A percentile compares a stretch with the other conserved stretches of the same genome.
Evolutionary conservation across 2,329 filamentous ascomycete species (phyloP).

Genomic region (Penicillium sclerotiorum): DNA sequence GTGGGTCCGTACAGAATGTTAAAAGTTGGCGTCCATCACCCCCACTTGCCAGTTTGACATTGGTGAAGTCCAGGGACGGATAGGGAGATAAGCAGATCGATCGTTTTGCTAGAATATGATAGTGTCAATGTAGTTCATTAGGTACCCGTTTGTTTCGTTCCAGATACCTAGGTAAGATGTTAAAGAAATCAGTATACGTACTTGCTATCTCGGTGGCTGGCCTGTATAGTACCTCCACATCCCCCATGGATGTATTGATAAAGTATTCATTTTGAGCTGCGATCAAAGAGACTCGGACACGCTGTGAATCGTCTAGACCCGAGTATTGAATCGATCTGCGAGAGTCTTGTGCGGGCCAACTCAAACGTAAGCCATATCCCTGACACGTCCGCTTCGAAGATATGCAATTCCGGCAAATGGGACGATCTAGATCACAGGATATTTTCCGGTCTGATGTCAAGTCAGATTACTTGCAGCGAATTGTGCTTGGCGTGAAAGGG

Average conservation of each 20-base stretch:
- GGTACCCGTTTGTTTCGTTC: background rate
- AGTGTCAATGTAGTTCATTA: no score
- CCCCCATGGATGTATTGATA: background rate
- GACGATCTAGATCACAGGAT: background rate
- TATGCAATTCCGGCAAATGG: background rate
- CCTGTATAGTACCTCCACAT: background rate
- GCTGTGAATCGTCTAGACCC: background rate
- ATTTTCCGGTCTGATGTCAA: constrained; percentile 7
- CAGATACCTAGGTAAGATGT: background rate
- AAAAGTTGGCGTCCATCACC: background rate
- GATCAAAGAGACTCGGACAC: background rate
- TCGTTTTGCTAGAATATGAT: background rate
- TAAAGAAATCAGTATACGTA: background rate
- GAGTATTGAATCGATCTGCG: constrained; percentile 4
- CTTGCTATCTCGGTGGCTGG: background rate
- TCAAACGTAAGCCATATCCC: constrained; percentile 11
- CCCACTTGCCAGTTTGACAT: background rate
- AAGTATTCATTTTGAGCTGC: no score
- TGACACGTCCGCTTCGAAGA: background rate
- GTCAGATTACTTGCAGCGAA: no score
- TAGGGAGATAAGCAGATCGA: background rate
- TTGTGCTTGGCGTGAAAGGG: no score
- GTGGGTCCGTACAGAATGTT: background rate
- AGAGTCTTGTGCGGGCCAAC: constrained; percentile 5
- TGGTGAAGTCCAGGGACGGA: no score